These are phyloP conservation scores for Diaporthe batatas DNA, from an alignment of 2,329 filamentous ascomycete genomes.

Conservation along the genomic window DNA sequence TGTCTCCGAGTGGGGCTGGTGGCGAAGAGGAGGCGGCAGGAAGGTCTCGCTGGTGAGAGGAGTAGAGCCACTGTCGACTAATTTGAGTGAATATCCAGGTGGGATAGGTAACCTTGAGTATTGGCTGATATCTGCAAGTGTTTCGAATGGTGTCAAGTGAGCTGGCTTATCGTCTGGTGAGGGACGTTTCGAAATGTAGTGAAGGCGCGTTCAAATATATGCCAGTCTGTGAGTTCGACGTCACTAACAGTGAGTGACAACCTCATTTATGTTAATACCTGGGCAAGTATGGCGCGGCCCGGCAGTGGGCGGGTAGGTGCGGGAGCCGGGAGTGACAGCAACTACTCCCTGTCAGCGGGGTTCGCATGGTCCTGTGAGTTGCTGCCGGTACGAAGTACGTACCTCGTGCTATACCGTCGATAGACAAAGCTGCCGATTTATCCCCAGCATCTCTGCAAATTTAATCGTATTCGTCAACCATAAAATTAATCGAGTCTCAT, in stretches of 20 bases:
- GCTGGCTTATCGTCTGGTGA: background rate
- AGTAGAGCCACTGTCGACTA: conserved; percentile 10
- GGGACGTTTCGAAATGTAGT: no score
- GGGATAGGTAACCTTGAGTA: no score
- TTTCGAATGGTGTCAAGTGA: background rate
- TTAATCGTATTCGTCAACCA: no score
- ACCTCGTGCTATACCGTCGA: no score
- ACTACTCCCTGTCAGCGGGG: no score
- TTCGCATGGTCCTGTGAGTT: background rate
- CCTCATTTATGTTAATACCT: background rate
- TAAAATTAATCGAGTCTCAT: no score
- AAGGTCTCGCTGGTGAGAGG: background rate
- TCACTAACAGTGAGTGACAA: background rate
- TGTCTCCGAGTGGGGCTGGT: background rate
- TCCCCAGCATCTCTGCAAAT: background rate
- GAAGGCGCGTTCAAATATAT: background rate
- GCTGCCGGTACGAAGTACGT: background rate
- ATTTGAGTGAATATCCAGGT: no score
- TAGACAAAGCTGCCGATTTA: background rate
- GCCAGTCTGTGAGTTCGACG: background rate
- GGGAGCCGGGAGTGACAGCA: background rate
- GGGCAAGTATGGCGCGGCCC: no score
- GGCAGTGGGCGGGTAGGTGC: background rate
- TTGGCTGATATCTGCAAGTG: no score
- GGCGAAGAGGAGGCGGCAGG: background rate